Evolutionary conservation across 306 rosid species (phyloP).

Genomic region (Ormosia emarginata): DNA sequence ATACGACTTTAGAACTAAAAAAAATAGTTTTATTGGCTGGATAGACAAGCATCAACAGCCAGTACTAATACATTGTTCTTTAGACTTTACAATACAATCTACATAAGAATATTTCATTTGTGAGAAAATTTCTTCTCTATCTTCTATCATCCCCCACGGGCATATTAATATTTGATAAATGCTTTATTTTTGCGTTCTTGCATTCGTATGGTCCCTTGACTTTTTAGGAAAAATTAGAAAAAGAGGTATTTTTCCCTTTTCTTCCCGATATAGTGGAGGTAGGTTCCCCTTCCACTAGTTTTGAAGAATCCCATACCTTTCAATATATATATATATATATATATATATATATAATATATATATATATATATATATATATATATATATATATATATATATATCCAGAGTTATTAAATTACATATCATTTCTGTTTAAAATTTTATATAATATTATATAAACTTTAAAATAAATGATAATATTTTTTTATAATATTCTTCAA

Average conservation of each 20-base stretch:
- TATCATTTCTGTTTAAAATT: too few relatives aligned
- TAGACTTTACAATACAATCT: background rate
- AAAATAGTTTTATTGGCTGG: background rate
- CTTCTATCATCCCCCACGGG: background rate
- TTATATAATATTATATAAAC: too few relatives aligned
- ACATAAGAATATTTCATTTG: background rate
- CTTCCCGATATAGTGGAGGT: background rate
- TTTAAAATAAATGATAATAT: too few relatives aligned
- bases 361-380: too few relatives aligned
- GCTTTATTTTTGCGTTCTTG: background rate
- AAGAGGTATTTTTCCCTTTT: background rate
- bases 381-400: too few relatives aligned
- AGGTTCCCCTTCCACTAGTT: slow-evolving; percentile 14
- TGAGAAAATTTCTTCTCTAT: background rate
- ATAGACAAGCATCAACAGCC: background rate
- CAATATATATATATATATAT: background rate
- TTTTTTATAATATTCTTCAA: too few relatives aligned
- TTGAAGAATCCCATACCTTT: slow-evolving; percentile 2
- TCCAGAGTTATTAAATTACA: too few relatives aligned
- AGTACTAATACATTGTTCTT: background rate
- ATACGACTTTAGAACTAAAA: background rate
- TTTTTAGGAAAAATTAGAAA: background rate
- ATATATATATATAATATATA: too few relatives aligned
- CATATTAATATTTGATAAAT: background rate
- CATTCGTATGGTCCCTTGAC: background rate